Evolutionary conservation across 352 stramenopile species (phyloP).

Genomic region (Phytopythium cucurbitacearum): DNA sequence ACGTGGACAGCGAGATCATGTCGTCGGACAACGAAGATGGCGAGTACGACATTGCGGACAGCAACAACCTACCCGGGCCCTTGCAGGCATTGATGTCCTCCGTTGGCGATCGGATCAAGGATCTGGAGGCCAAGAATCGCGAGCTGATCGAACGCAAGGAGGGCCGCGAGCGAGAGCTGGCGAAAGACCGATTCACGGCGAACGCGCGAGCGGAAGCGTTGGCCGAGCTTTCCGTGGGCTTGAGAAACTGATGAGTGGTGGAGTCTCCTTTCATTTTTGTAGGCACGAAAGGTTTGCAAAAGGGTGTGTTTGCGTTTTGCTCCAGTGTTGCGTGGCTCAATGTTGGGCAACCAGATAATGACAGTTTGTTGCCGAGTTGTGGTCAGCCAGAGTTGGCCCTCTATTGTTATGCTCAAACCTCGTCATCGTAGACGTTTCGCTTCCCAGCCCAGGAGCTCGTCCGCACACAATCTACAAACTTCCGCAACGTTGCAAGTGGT

Average conservation of each 20-base stretch:
- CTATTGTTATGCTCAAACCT: slow-evolving; percentile 39
- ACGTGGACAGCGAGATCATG: slow-evolving; percentile 9
- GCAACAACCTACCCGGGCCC: slow-evolving; percentile 5
- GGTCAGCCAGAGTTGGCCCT: background rate
- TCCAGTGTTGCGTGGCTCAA: too few species aligned
- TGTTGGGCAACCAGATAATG: too few species aligned
- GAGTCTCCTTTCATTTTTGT: too few species aligned
- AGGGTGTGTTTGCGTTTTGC: too few species aligned
- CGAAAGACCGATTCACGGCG: background rate
- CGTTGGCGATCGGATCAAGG: slow-evolving; percentile 29
- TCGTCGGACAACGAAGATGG: slow-evolving; percentile 17
- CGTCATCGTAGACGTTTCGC: slow-evolving; percentile 81
- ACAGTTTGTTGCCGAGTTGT: background rate
- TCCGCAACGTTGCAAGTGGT: slow-evolving; percentile 23
- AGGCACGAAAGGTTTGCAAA: too few species aligned
- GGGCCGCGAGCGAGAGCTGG: slow-evolving; percentile 27
- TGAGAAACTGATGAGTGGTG: too few species aligned
- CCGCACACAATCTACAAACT: slow-evolving; percentile 33
- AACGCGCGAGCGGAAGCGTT: background rate
- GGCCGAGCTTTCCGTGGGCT: slow-evolving; percentile 16
- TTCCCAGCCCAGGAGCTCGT: slow-evolving; percentile 63
- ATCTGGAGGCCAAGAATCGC: slow-evolving; percentile 40
- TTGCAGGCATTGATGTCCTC: slow-evolving; percentile 27
- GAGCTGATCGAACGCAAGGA: slow-evolving; percentile 49
- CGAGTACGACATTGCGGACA: slow-evolving; percentile 2